Base-by-base conservation (phyloP, 495 filamentous ascomycete species). In the Platismatia glauca region DNA sequence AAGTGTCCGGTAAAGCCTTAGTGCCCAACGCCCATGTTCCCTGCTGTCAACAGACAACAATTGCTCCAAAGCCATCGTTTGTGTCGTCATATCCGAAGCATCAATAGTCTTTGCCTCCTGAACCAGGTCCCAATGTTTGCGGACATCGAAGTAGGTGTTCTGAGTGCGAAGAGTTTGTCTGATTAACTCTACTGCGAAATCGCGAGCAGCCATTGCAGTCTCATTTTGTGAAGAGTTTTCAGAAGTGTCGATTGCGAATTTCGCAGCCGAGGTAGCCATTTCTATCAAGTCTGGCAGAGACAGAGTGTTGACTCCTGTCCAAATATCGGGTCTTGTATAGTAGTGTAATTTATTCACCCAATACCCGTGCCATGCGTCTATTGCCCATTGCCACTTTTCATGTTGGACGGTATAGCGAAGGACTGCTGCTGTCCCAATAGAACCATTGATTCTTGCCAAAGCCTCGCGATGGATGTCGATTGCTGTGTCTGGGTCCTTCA, bases 331-430 rank as follows among this genome's bases (percentile, higher is more conserved):
- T 20, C 29, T 59, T 24, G 48, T 59, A 44, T 60, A 58, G 37
- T 66, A 57, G 6, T 38, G 37, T 24, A 58, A 7, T 58, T 58
- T 58, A 7, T 58, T 18, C 4, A 48, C 38, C 68, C 64, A 64
- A 46, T 57, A 53, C 18, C 52, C 37, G 7, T 64, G 35, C 69
- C 68, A 71, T 16, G 62, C 55, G 2, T 55, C 58, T 41, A 66
- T 31, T 9, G 69, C 69, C 18, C 57, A 34, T 22, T 59, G 24
- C 79, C 78, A 82, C n/a, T 75, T 67, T 27, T 53, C 60, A 24
- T 67, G 66, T 50, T 72, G 69, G n/a, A 79, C 41, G 24, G 72
- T 69, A 61, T 77, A 69, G 5, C 68, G 66, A 37, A 81, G 67
- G 34, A 70, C 41, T 18, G 61, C 59, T 37, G 68, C 64, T 44